Percentiles rank a stretch among this genome's conserved stretches.
Conservation (phyloP, 208 protist species). For the Trypanosoma grayi region DNA sequence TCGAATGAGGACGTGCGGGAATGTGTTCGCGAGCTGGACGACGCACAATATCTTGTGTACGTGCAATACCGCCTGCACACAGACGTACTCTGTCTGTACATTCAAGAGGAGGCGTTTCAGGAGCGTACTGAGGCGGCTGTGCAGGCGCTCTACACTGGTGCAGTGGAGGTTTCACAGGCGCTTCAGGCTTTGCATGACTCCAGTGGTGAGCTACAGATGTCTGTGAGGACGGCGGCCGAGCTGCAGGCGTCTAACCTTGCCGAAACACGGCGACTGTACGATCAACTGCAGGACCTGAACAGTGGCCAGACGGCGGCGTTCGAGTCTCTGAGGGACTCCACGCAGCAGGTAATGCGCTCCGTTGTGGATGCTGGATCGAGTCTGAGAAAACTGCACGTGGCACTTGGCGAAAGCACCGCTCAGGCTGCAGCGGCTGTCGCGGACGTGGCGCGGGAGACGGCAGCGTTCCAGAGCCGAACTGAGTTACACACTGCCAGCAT, state of each 20-base stretch:
- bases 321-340: constrained; percentile 26
- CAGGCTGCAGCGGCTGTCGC: constrained; percentile 10
- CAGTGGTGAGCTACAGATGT: constrained; percentile 26
- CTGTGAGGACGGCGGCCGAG: constrained; percentile 21
- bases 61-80: constrained; percentile 86
- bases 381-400: constrained; percentile 8
- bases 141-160: constrained; percentile 41
- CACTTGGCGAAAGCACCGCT: constrained; percentile 16
- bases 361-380: constrained; percentile 28
- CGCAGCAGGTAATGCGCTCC: constrained; percentile 26
- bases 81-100: constrained; percentile 76
- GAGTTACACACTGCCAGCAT: constrained; percentile 53
- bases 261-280: constrained; percentile 27
- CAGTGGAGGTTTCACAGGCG: constrained; percentile 30
- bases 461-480: constrained; percentile 37
- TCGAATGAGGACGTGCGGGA: constrained; percentile 14
- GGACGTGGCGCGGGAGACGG: constrained; percentile 22
- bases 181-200: constrained; percentile 36
- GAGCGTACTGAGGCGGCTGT: constrained; percentile 79
- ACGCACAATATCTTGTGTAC: constrained; percentile 68
- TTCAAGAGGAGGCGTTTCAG: constrained; percentile 85
- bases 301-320: constrained; percentile 39
- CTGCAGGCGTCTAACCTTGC: constrained; percentile 36
- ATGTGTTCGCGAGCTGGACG: constrained; percentile 58
- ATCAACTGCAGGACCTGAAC: constrained; percentile 35